Conservation (phyloP, 768 basidiomycete genomes). For the Kwoniella mangroviensis region DNA sequence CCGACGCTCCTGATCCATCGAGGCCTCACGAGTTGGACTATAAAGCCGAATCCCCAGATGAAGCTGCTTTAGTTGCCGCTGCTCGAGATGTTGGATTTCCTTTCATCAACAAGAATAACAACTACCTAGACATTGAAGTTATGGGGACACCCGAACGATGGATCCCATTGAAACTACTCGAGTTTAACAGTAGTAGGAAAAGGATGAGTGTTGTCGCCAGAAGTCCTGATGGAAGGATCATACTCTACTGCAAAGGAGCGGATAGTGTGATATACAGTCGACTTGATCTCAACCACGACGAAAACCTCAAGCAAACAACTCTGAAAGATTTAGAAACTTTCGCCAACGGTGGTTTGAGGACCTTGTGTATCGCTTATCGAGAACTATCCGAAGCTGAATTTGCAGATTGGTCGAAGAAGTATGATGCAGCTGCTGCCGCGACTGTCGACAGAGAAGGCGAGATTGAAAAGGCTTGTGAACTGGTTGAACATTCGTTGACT, state of each 20-base stretch:
- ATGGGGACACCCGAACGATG: slow-evolving; percentile 86
- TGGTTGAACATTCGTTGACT: slow-evolving; percentile 78
- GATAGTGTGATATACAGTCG: slow-evolving; percentile 92
- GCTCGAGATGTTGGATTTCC: slow-evolving; percentile 93
- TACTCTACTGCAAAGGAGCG: slow-evolving; percentile 95
- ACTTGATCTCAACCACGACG: slow-evolving; percentile 75
- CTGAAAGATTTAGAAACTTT: slow-evolving; percentile 87
- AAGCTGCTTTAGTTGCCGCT: slow-evolving; percentile 88
- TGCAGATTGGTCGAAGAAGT: slow-evolving; percentile 73
- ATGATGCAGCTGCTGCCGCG: slow-evolving; percentile 79
- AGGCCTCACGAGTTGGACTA: slow-evolving; percentile 75
- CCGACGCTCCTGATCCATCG: slow-evolving; percentile 69
- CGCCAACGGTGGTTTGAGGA: slow-evolving; percentile 89
- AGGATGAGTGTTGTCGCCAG: slow-evolving; percentile 93
- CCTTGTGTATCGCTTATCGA: slow-evolving; percentile 84
- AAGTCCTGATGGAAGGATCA: slow-evolving; percentile 76
- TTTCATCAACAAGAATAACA: slow-evolving; percentile 76
- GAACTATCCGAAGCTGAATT: slow-evolving; percentile 83
- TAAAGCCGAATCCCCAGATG: slow-evolving; percentile 96
- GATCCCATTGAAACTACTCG: slow-evolving; percentile 76
- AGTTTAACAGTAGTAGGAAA: slow-evolving; percentile 93
- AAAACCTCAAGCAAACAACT: slow-evolving; percentile 74
- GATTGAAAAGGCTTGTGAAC: slow-evolving; percentile 82
- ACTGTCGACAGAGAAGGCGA: slow-evolving; percentile 84
- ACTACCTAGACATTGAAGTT: slow-evolving; percentile 83